These are phyloP conservation scores for Penicillium coprophilum DNA, from an alignment of 495 filamentous ascomycete species.

Conservation along the genomic window DNA sequence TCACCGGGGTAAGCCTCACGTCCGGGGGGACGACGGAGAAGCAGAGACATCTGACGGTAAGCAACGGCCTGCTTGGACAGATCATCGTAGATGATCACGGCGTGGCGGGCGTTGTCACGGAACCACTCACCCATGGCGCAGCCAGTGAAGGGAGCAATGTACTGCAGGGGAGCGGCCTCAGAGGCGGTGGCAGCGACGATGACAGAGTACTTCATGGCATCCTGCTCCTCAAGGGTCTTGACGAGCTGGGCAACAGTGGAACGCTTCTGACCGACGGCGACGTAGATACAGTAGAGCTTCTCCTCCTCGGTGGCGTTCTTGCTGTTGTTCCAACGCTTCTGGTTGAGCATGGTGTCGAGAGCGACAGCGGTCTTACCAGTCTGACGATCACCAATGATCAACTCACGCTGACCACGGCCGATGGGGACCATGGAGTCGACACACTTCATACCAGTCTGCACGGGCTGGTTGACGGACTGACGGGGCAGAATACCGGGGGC, in stretches of 20 bases:
- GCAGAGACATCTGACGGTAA: constrained; percentile 99
- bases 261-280: constrained; percentile 98
- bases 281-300: constrained; percentile 99
- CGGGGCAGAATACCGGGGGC: constrained; percentile 97
- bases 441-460: constrained; percentile 99
- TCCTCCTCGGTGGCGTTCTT: constrained; percentile 74
- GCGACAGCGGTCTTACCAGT: constrained; percentile 99
- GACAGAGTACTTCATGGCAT: constrained; percentile 98
- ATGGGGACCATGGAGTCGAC: constrained; percentile 99
- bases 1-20: constrained; percentile 99
- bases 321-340: constrained; percentile 99
- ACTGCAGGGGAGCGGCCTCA: constrained; percentile 91
- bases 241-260: constrained; percentile 99
- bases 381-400: constrained; percentile 99
- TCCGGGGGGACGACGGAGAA: constrained; percentile 97
- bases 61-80: constrained; percentile 98
- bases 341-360: constrained; percentile 97
- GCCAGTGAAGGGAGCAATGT: constrained; percentile 92
- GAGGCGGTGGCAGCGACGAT: constrained; percentile 96
- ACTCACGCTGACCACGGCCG: constrained; percentile 98
- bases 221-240: constrained; percentile 99
- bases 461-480: constrained; percentile 94
- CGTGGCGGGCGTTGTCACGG: constrained; percentile 88
- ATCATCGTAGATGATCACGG: constrained; percentile 93
- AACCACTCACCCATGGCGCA: constrained; percentile 83